Conservation (phyloP, 2,329 filamentous ascomycete species). For the Cladosporium sphaerospermum region DNA sequence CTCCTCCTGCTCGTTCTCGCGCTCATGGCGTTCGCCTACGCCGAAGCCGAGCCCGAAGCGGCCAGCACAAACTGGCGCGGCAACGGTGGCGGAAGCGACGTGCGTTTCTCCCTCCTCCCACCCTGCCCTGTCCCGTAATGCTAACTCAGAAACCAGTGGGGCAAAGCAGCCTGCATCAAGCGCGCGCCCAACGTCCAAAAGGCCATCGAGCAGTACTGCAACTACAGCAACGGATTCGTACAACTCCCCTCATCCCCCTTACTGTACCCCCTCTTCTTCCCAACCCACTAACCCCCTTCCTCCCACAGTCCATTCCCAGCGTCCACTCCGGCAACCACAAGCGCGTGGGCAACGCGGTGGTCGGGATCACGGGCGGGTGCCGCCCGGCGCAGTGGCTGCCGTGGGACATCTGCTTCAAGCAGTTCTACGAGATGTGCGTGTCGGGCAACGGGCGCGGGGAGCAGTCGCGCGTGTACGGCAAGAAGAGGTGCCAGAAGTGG, state of each 20-base stretch:
- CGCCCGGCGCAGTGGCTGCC: conserved; percentile 20
- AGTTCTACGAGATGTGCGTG: conserved; percentile 11
- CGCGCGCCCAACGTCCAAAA: conserved; percentile 4
- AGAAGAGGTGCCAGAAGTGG: conserved; percentile 5
- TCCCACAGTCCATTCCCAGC: background rate
- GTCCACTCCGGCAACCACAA: conserved; percentile 8
- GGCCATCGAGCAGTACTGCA: conserved; percentile 5
- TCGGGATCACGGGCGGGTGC: conserved; percentile 17
- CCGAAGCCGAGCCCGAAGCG: background rate
- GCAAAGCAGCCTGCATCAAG: conserved; percentile 3
- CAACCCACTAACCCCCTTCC: background rate
- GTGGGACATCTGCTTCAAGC: conserved; percentile 12
- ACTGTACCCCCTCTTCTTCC: too few species aligned
- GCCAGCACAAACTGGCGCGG: background rate
- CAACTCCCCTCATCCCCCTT: too few species aligned
- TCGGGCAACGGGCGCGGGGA: conserved; percentile 4
- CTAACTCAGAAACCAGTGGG: background rate
- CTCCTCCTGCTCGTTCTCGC: background rate
- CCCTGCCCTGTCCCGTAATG: background rate
- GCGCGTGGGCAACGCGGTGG: conserved; percentile 12
- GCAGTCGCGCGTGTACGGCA: background rate
- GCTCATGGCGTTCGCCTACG: background rate
- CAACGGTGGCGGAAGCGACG: background rate
- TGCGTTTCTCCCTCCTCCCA: background rate
- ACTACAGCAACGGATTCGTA: background rate